Conservation (phyloP, 2,329 filamentous ascomycete species). For the Penicillium griseofulvum region DNA sequence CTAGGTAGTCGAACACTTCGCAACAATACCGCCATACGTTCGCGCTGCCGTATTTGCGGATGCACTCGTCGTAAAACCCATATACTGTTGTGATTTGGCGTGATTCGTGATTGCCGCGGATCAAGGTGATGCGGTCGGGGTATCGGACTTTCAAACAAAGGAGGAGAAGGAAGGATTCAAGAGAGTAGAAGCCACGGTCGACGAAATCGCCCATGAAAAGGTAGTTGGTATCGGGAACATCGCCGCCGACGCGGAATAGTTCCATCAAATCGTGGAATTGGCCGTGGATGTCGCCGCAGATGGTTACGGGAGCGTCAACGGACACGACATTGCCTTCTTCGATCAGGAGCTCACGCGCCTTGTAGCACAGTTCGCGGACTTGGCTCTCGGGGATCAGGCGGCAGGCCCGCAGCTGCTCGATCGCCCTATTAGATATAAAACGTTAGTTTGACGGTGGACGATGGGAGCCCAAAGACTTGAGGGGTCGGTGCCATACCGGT, state of each 20-base stretch:
- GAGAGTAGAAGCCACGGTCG: slow-evolving; percentile 94
- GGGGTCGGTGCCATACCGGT: slow-evolving; percentile 61
- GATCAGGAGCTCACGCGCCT: slow-evolving; percentile 90
- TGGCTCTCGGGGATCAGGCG: slow-evolving; percentile 92
- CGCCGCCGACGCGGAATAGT: slow-evolving; percentile 86
- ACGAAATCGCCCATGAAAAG: slow-evolving; percentile 99
- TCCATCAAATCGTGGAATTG: slow-evolving; percentile 98
- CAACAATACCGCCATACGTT: slow-evolving; percentile 78
- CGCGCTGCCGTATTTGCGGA: slow-evolving; percentile 74
- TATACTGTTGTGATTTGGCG: slow-evolving; percentile 77
- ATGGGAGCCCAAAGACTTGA: background rate
- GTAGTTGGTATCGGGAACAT: slow-evolving; percentile 94
- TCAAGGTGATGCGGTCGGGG: slow-evolving; percentile 69
- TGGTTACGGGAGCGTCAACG: slow-evolving; percentile 91
- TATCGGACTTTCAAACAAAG: slow-evolving; percentile 91
- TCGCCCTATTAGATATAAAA: slow-evolving; percentile 62
- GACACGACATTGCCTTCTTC: slow-evolving; percentile 97
- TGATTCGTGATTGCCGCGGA: slow-evolving; percentile 73
- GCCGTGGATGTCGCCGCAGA: slow-evolving; percentile 95
- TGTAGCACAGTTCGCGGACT: slow-evolving; percentile 95
- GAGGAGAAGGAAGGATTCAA: slow-evolving; percentile 93
- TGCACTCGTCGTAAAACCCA: slow-evolving; percentile 75
- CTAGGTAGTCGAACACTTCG: slow-evolving; percentile 75
- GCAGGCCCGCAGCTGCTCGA: slow-evolving; percentile 91
- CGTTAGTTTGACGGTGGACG: slow-evolving; percentile 13